Evolutionary conservation across 495 filamentous ascomycete species (phyloP), one percentile per base, ranked within the genome.

Genomic region (Pseudomonodictys pantanalensis): DNA sequence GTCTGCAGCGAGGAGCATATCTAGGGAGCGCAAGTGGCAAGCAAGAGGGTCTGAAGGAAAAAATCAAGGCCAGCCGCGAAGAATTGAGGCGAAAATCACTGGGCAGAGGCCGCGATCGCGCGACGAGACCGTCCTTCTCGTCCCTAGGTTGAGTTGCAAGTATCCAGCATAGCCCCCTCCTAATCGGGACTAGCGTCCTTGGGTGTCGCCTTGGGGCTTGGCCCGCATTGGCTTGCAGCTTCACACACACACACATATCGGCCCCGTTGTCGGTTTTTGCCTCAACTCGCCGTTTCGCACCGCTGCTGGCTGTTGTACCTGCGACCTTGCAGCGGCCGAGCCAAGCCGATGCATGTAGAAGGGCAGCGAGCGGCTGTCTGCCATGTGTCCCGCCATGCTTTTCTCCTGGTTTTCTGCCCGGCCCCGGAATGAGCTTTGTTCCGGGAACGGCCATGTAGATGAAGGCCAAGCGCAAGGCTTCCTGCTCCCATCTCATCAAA

Each of bases 371-470:
- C 3, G 35, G 49, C 49, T 28, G 32, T 28, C 28, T 32, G 28
- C 28, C 49, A 28, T 32, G 33, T 41, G 49, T 8, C 42, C 42
- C 8, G 10, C 11, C n/a, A n/a, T n/a, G n/a, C n/a, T n/a, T n/a
- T n/a, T n/a, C n/a, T n/a, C n/a, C n/a, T n/a, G n/a, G n/a, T n/a
- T n/a, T n/a, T n/a, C n/a, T n/a, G n/a, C n/a, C n/a, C 23, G 9
- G 24, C 6, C 51, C 10, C 51, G 39, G 51, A 25, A 44, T 42
- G 24, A 42, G 26, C 10, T 1, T 9, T 28, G 12, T 20, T 24
- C 20, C n/a, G 49, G 49, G 49, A n/a, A n/a, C 32, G 32, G 8
- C 32, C n/a, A 49, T 49, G 46, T 28, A 49, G n/a, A n/a, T n/a
- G n/a, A n/a, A n/a, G n/a, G n/a, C n/a, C n/a, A n/a, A n/a, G n/a